phyloP scores from a whole-genome alignment of 2,329 filamentous ascomycete species.

The Aspergillus pseudotamarii region DNA sequence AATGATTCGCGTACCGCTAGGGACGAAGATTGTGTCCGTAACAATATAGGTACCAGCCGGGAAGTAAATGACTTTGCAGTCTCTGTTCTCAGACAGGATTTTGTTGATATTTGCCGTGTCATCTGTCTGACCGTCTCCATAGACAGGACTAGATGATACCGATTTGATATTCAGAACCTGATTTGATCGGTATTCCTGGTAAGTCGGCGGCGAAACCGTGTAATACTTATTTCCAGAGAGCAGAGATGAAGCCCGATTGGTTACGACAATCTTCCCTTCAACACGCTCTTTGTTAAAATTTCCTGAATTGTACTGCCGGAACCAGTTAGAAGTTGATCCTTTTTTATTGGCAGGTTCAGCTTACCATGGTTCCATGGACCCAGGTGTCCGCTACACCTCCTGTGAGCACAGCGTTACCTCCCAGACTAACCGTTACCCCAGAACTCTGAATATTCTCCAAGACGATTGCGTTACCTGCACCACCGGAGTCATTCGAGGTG shows the following conservation, averaged over 20 bases:
- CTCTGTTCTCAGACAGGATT: conserved; percentile 36
- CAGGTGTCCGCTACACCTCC: conserved; percentile 30
- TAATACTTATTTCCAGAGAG: conserved; percentile 42
- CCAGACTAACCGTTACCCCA: conserved; percentile 30
- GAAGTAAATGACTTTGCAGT: conserved; percentile 57
- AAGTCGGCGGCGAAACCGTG: conserved; percentile 46
- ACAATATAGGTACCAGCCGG: conserved; percentile 59
- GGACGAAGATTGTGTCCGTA: conserved; percentile 50
- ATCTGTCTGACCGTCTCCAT: conserved; percentile 46
- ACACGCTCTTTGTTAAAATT: conserved; percentile 25
- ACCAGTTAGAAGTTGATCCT: neutral
- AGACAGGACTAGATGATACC: conserved; percentile 42
- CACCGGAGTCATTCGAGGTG: conserved; percentile 29
- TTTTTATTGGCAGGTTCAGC: neutral
- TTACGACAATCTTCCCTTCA: conserved; percentile 31
- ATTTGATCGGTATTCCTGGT: conserved; percentile 43
- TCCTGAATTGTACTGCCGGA: conserved; percentile 21
- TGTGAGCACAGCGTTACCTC: conserved; percentile 24
- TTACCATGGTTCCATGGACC: conserved; percentile 37
- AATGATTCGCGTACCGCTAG: conserved; percentile 53
- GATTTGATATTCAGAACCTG: conserved; percentile 53
- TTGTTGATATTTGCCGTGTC: conserved; percentile 42
- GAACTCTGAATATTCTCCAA: conserved; percentile 34
- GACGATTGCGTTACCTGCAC: conserved; percentile 34
- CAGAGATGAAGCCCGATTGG: conserved; percentile 32